A percentile compares a stretch with the other conserved stretches of the same genome.
Evolutionary conservation across 2,329 filamentous ascomycete genomes (phyloP).

Genomic region (Capronia americana): DNA sequence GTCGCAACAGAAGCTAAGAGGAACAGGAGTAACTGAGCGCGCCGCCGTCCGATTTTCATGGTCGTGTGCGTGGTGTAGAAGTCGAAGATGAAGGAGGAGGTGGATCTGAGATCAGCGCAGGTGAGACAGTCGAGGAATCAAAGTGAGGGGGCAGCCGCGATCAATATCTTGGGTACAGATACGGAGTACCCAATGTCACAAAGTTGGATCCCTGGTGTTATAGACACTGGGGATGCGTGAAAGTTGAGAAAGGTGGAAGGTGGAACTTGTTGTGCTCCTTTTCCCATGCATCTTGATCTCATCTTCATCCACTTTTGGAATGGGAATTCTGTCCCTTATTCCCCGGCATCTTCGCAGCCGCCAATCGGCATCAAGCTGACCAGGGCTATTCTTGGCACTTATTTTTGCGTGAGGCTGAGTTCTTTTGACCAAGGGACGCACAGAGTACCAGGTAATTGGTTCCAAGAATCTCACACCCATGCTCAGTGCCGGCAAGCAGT

Average conservation of each 20-base stretch:
- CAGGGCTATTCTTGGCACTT: conserved; percentile 19
- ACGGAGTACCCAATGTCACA: no score
- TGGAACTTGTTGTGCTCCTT: conserved; percentile 9
- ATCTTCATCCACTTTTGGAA: conserved; percentile 14
- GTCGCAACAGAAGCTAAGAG: conserved; percentile 45
- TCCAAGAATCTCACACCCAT: not conserved
- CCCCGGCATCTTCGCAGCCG: not conserved
- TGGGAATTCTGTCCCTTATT: conserved; percentile 17
- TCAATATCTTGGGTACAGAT: not conserved
- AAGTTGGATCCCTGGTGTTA: no score
- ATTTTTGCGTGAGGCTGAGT: conserved; percentile 21
- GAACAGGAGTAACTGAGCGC: conserved; percentile 45
- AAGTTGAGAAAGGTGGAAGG: not conserved
- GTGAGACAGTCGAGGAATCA: conserved; percentile 11
- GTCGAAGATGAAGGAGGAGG: conserved; percentile 5
- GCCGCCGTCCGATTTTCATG: conserved; percentile 46
- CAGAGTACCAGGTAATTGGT: not conserved
- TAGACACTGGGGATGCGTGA: not conserved
- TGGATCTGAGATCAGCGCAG: conserved; percentile 6
- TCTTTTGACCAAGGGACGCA: conserved; percentile 10
- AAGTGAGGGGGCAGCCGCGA: not conserved
- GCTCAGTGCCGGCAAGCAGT: not conserved
- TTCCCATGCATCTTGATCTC: conserved; percentile 10
- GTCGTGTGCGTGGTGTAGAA: conserved; percentile 23
- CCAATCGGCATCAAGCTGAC: conserved; percentile 14